Base-by-base conservation (phyloP, 768 basidiomycete genomes). In the Mycena polygramma region DNA sequence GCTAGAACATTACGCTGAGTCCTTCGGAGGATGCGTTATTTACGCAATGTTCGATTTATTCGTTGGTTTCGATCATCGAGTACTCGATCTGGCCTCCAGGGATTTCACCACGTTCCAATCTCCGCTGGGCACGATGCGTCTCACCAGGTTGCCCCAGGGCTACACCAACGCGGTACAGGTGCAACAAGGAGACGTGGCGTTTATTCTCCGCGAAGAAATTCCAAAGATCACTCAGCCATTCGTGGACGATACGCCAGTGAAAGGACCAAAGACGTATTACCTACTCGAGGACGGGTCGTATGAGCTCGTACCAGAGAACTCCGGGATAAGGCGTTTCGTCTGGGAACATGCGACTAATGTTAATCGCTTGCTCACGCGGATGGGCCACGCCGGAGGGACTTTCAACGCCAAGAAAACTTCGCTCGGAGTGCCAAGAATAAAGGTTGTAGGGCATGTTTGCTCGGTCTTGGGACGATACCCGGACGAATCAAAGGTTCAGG, bases 21-120 rank as follows among this genome's bases (percentile, higher is more conserved):
- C 52, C 3, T 63, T 54, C 13, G 52, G 52, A 7, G 41, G 52
- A 14, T 45, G 53, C 7, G 53, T 17, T 1, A n/a, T 63, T 0
- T 63, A 55, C 24, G 39, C 51, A 4, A 52, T 63, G 62, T 52
- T 63, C 52, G 62, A 63, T n/a, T 43, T 63, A 6, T 54, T 63
- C 52, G 52, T 63, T 13, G 62, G 62, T 1, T 63, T 63, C 26
- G 62, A 53, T 14, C 62, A 63, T n/a, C 14, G 41, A 9, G 15
- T 53, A 10, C 36, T 63, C 14, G 62, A 63, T 36, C 14, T 53
- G 3, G 62, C 14, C 17, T 63, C 52, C 7, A 39, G 62, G 17
- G 62, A 63, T n/a, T 54, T 53, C 20, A 53, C 49, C 24, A 63
- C 62, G 0, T 63, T 63, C 41, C 62, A 52, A 5, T 22, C 22